Evolutionary conservation across 805 yeast genomes (phyloP), one percentile per base, ranked within the genome.

Genomic region (Schwanniomyces polymorphus): DNA sequence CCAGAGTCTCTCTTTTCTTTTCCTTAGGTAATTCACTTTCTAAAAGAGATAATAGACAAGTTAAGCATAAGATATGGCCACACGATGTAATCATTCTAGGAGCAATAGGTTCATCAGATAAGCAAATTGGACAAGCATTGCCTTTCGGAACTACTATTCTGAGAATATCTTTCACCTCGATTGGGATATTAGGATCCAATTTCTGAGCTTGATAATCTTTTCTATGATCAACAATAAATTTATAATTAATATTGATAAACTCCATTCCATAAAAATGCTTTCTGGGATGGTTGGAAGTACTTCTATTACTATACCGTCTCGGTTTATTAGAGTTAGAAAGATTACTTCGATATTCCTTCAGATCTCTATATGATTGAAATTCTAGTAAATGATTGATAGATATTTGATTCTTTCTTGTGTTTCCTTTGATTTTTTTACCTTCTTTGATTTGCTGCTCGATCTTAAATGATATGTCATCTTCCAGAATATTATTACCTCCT

Each of bases 31-130:
- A 64, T 47, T 73, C 76, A 16, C 84, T 81, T 31, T 80, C 86
- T 38, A 89, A 69, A 57, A 88, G 80, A 39, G 91, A 80, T 46
- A 91, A 64, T 27, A 92, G 65, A 64, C 99, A 94, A 11, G 91
- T 81, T 46, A 81, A 75, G 61, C 99, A 94, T 59, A 94, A 81
- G 12, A 91, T 78, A 61, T 94, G 99, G 5, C 99, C 99, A 70
- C 99, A 94, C 10, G 84, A 78, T 4, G 75, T 70, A 26, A 90
- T 84, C 98, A 94, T 95, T 46, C 98, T 74, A 2, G 99, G 97
- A 0, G 97, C 97, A 14, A 87, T 80, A 11, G 94, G 88, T 11
- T 83, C 84, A 43, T 89, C 95, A 27, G 85, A 78, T 11, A 94
- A 71, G 63, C 99, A 94, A 25, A 94, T 92, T 0, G 99, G 98